Evolutionary conservation across 2,329 filamentous ascomycete species (phyloP), one percentile per base, ranked within the genome.

Genomic region (Calcarisporium arbuscula): DNA sequence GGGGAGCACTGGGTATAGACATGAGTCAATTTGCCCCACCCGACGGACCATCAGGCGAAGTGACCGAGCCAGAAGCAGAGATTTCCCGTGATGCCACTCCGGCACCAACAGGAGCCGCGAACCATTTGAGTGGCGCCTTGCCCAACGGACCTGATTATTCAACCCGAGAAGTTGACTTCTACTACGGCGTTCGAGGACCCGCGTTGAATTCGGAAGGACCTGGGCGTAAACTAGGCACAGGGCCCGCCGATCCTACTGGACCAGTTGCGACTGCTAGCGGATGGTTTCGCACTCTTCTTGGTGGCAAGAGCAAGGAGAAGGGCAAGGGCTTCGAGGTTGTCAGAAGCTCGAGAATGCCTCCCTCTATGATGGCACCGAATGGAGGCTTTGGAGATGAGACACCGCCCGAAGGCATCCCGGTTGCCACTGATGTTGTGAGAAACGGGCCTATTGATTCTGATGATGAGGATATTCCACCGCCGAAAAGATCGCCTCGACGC

Each of bases 261-360:
- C 87, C 89, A 0, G 85, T 95, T 15, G 84, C 87, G 2, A 90
- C 85, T 7, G 90, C 92, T 0, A 83, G 85, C 1, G 86, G 87
- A 5, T 98, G 90, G 88, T 77, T 96, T 57, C 82, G 85, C 47
- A 75, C 72, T 34, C 54, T 95, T 6, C 75, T 95, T 39, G 81
- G 80, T 10, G 84, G 82, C 12, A 94, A 94, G 62, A 87, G 80
- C 6, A 95, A 95, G 54, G 90, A 95, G 46, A 94, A 94, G 60
- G 82, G 82, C 45, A 96, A 96, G 60, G 92, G 92, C 0, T 98
- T 98, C 47, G 92, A 96, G 57, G 92, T 98, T 5, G 90, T 98
- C 12, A 71, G 92, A 50, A 95, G 89, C 54, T 77, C 87, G 7
- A 77, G 89, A 36, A 88, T 92, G 66, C 88, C 88, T 3, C 82